Evolutionary conservation across 495 filamentous ascomycete genomes (phyloP), one percentile per base, ranked within the genome.

Genomic region (Lophium mytilinum): DNA sequence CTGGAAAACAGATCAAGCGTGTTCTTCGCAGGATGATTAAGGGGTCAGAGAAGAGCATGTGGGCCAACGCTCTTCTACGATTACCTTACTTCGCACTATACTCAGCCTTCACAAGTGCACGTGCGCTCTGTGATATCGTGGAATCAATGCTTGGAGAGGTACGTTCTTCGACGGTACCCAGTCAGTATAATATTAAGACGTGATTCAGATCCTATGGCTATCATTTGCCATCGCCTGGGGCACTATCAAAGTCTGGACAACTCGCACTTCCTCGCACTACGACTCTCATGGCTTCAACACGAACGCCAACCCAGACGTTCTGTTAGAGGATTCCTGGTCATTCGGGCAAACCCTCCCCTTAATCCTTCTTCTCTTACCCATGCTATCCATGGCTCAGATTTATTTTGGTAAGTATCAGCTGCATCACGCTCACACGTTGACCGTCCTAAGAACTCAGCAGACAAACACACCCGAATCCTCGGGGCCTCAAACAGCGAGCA

Each of bases 171-270:
- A 30, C 24, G 24, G 24, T 30, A 30, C 2, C 24, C 6, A 30
- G 24, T 30, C 24, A 6, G 24, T 30, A 30, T 30, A 2, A 30
- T 30, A 6, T 30, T 30, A 30, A 30, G 24, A 30, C 24, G 24
- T 30, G 24, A 30, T 41, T 17, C 17, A 62, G 37, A 62, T 62
- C 4, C 5, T 53, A 4, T 62, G 59, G 59, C 53, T 62, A 1
- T 11, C 46, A 0, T 62, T 57, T n/a, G 59, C 59, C 11, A 62
- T 62, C 17, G 48, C 59, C 6, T 62, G 59, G 54, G 54, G 59
- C 3, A 56, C 58, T 1, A 57, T 62, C 42, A 62, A 62, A 42
- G 17, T 62, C 14, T 63, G 19, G 17, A 42, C 50, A 15, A 63
- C 60, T 11, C 55, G 60, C 4, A 15, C 18, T 4, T 39, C 50